Conservation (phyloP, 2,329 filamentous ascomycete species). For the Dactylellina drechsleri region DNA sequence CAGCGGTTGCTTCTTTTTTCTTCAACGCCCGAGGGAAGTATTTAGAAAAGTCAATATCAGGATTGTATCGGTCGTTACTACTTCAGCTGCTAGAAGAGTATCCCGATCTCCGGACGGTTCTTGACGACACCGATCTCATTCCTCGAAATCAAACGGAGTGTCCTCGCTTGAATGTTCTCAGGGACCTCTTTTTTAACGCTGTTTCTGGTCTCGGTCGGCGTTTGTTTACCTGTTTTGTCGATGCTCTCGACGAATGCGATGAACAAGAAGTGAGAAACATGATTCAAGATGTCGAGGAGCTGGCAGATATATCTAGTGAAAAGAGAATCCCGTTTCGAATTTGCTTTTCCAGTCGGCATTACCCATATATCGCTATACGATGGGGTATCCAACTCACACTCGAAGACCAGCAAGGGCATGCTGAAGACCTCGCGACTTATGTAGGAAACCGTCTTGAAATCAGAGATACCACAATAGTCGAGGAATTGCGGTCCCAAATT, state of each 20-base stretch:
- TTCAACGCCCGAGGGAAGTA: conserved; percentile 57
- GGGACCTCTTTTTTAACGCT: conserved; percentile 55
- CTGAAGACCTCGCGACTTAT: conserved; percentile 59
- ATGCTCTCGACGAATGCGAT: conserved; percentile 62
- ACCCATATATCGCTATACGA: conserved; percentile 58
- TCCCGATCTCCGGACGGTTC: conserved; percentile 31
- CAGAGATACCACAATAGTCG: conserved; percentile 51
- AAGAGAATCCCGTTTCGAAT: background rate
- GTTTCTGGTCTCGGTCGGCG: conserved; percentile 48
- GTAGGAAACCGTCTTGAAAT: conserved; percentile 57
- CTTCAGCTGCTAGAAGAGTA: conserved; percentile 38
- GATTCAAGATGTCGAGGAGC: conserved; percentile 63
- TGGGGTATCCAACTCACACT: conserved; percentile 56
- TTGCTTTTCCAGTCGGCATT: conserved; percentile 59
- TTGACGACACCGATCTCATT: conserved; percentile 36
- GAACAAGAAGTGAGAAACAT: conserved; percentile 63
- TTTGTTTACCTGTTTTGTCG: conserved; percentile 60
- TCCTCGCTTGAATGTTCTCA: conserved; percentile 55
- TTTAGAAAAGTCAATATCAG: conserved; percentile 54
- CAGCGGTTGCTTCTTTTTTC: conserved; percentile 57
- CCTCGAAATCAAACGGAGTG: conserved; percentile 23
- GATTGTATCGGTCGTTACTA: conserved; percentile 49
- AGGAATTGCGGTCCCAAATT: conserved; percentile 55
- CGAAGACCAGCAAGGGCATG: conserved; percentile 59
- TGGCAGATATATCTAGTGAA: conserved; percentile 59